A percentile compares a stretch with the other conserved stretches of the same genome.
These are phyloP conservation scores for Trichosporon asahii DNA, from an alignment of 1,284 basidiomycete species.

Conservation along the genomic window DNA sequence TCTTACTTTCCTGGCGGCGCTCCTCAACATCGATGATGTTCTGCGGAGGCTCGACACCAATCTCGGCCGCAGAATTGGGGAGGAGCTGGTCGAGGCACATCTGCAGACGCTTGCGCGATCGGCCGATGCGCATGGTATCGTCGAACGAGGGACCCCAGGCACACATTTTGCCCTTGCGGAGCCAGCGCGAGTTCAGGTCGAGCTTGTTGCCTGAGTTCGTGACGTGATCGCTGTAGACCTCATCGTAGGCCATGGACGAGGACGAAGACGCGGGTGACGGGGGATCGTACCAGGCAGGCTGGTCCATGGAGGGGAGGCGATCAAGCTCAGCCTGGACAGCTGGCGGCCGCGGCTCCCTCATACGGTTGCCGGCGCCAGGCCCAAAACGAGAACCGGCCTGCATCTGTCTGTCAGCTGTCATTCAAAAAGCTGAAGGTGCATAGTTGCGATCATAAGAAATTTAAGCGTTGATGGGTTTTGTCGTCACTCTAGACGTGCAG, in stretches of 20 bases:
- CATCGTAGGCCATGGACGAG: slow-evolving; percentile 23
- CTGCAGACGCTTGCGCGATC: slow-evolving; percentile 39
- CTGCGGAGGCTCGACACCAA: slow-evolving; percentile 32
- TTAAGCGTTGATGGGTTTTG: slow-evolving; percentile 30
- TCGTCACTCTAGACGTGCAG: slow-evolving; percentile 29
- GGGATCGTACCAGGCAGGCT: slow-evolving; percentile 38
- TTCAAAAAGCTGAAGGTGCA: neutral
- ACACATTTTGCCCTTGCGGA: slow-evolving; percentile 48
- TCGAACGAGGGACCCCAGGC: slow-evolving; percentile 50
- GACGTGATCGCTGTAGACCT: slow-evolving; percentile 27
- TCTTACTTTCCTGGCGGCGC: slow-evolving; percentile 28
- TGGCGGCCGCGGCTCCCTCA: slow-evolving; percentile 5
- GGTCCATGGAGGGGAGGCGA: slow-evolving; percentile 41
- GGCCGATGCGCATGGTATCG: slow-evolving; percentile 32
- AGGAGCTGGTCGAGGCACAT: slow-evolving; percentile 41
- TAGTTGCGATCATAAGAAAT: slow-evolving; percentile 16
- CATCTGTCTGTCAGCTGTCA: slow-evolving; percentile 12
- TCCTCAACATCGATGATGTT: slow-evolving; percentile 37
- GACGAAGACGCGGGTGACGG: slow-evolving; percentile 35
- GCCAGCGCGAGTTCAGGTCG: slow-evolving; percentile 38
- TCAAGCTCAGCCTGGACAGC: slow-evolving; percentile 33
- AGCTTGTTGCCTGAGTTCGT: slow-evolving; percentile 50
- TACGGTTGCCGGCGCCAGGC: slow-evolving; percentile 3
- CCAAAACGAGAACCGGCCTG: slow-evolving; percentile 4
- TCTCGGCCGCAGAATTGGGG: slow-evolving; percentile 42